These are phyloP conservation scores for Macadamia integrifolia DNA, from an alignment of 164 flowering plant genomes.

Conservation along the genomic window DNA sequence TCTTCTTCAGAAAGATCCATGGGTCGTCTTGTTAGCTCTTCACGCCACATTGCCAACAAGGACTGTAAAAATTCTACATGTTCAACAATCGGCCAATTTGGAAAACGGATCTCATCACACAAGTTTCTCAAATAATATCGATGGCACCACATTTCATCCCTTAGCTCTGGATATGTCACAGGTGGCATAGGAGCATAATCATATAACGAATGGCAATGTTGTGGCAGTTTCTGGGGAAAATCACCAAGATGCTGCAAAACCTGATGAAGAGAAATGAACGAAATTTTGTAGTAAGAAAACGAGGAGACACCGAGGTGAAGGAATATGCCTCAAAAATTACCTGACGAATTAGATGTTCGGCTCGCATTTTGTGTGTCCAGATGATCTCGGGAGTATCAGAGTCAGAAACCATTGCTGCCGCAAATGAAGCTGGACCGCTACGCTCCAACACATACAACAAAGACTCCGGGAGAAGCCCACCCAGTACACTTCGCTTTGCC, in stretches of 20 bases:
- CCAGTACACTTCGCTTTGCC: constrained; percentile 95
- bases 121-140: constrained; percentile 94
- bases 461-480: constrained; percentile 97
- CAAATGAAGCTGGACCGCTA: constrained; percentile 92
- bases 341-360: constrained; percentile 93
- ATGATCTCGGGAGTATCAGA: constrained; percentile 99
- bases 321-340: constrained; percentile 26
- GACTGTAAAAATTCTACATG: constrained; percentile 98
- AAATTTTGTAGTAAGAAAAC: neutral
- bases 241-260: constrained; percentile 99
- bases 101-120: constrained; percentile 96
- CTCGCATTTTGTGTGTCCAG: constrained; percentile 99
- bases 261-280: constrained; percentile 29
- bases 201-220: constrained; percentile 92
- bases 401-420: constrained; percentile 99
- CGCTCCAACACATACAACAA: constrained; percentile 94
- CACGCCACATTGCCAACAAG: constrained; percentile 97
- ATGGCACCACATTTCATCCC: constrained; percentile 99
- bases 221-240: constrained; percentile 91
- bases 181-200: constrained; percentile 99
- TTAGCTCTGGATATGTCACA: constrained; percentile 93
- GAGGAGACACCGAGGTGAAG: neutral
- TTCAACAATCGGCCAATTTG: constrained; percentile 98
- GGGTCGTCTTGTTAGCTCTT: constrained; percentile 91
- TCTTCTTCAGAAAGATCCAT: constrained; percentile 99